Evolutionary conservation across 164 flowering plant species (phyloP).

Genomic region (Brasenia schreberi): DNA sequence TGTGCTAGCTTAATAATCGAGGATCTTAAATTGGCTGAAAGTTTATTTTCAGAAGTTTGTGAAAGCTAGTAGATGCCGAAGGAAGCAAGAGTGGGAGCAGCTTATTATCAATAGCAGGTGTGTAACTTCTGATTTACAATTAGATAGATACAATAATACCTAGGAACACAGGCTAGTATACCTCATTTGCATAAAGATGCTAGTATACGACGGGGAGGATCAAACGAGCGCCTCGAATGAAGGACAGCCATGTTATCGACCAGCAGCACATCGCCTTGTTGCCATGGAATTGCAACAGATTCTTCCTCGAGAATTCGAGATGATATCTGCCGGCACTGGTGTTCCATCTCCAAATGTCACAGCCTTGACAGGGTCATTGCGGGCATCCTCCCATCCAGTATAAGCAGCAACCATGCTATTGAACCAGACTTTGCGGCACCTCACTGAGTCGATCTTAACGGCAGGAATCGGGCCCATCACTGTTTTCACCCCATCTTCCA

Average conservation of each 20-base stretch:
- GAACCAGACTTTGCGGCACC: slow-evolving; percentile 88
- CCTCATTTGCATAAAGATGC: slow-evolving; percentile 68
- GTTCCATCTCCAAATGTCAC: slow-evolving; percentile 78
- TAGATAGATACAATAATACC: too few relatives aligned
- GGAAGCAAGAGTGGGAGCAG: too few relatives aligned
- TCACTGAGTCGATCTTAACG: slow-evolving; percentile 41
- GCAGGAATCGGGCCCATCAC: slow-evolving; percentile 88
- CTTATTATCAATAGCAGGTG: too few relatives aligned
- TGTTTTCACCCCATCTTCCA: slow-evolving; percentile 60
- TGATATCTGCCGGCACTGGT: slow-evolving; percentile 56
- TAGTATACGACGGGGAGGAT: slow-evolving; percentile 67
- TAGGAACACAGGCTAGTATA: background rate
- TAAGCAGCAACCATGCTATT: slow-evolving; percentile 88
- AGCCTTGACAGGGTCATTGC: slow-evolving; percentile 68
- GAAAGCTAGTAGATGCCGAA: too few relatives aligned
- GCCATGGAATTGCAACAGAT: slow-evolving; percentile 76
- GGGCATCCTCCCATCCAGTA: slow-evolving; percentile 69
- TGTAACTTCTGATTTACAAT: too few relatives aligned
- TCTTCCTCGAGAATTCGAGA: slow-evolving; percentile 63
- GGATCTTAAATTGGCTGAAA: too few relatives aligned
- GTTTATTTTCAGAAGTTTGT: too few relatives aligned
- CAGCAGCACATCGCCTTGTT: slow-evolving; percentile 64
- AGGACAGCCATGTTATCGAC: slow-evolving; percentile 84
- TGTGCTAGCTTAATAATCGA: too few relatives aligned
- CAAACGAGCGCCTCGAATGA: slow-evolving; percentile 63